Evolutionary conservation across 192 early-diverging fungal genomes (phyloP).

Genomic region (Mortierella alpina): DNA sequence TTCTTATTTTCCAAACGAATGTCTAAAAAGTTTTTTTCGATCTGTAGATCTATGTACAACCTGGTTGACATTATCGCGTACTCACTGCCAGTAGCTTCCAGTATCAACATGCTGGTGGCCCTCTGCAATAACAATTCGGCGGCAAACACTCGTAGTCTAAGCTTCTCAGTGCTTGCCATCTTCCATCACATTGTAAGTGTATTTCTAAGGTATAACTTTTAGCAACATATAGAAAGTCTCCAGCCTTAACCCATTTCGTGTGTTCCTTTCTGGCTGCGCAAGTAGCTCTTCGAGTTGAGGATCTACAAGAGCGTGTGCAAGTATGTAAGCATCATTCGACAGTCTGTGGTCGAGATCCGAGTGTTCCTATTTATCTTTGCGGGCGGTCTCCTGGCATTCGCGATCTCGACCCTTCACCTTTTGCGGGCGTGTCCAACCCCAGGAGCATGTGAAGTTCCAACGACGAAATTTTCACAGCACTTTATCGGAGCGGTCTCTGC

Average conservation of each 20-base stretch:
- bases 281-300: conserved; percentile 38
- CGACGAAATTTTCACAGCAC: neutral
- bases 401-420: conserved; percentile 22
- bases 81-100: conserved; percentile 1
- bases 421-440: neutral
- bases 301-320: conserved; percentile 30
- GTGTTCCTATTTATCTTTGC: conserved; percentile 51
- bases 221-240: too few relatives aligned
- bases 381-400: conserved; percentile 19
- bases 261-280: neutral
- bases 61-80: conserved; percentile 6
- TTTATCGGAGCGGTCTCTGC: conserved; percentile 20
- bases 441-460: neutral
- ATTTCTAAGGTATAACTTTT: too few relatives aligned
- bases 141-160: neutral
- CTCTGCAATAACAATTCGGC: neutral
- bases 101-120: conserved; percentile 12
- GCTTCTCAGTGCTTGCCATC: conserved; percentile 16
- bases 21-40: neutral
- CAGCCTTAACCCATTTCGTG: too few relatives aligned
- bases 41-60: conserved; percentile 12
- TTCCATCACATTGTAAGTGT: conserved; percentile 23
- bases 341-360: conserved; percentile 13
- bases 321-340: conserved; percentile 28
- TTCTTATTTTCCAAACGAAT: neutral